Percentiles rank a stretch among this genome's conserved stretches.
Evolutionary conservation across 1,139 yeast genomes (phyloP).

Genomic region (Kurtzmaniella quercitrusa): DNA sequence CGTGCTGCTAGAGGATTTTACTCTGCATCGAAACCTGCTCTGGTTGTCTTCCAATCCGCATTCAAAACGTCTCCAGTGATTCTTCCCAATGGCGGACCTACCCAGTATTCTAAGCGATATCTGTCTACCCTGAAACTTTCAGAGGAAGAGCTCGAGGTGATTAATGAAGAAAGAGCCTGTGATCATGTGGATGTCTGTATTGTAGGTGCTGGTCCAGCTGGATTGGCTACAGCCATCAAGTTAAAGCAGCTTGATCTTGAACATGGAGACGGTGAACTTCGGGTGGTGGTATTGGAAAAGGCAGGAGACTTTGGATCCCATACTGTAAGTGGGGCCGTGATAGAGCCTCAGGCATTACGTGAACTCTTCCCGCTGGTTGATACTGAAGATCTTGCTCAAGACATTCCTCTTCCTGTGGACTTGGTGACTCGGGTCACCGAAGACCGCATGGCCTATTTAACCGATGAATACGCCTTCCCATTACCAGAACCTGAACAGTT

Average conservation of each 20-base stretch:
- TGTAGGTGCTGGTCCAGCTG: slow-evolving; percentile 98
- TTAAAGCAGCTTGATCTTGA: slow-evolving; percentile 79
- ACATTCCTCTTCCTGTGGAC: slow-evolving; percentile 73
- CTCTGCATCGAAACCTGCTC: neutral
- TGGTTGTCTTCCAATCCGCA: neutral
- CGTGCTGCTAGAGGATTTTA: neutral
- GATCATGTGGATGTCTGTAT: slow-evolving; percentile 91
- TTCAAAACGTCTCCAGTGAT: neutral
- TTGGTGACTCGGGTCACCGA: slow-evolving; percentile 67
- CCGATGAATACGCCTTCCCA: slow-evolving; percentile 54
- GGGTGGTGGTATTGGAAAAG: slow-evolving; percentile 88
- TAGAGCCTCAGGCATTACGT: slow-evolving; percentile 81
- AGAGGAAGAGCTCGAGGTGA: slow-evolving; percentile 41
- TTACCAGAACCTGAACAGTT: slow-evolving; percentile 94
- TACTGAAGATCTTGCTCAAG: slow-evolving; percentile 46
- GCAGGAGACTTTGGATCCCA: slow-evolving; percentile 92
- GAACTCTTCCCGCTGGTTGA: slow-evolving; percentile 83
- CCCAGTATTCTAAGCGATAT: neutral
- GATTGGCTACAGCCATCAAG: slow-evolving; percentile 87
- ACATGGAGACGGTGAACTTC: slow-evolving; percentile 59
- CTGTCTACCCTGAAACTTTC: slow-evolving; percentile 7
- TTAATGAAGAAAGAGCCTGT: slow-evolving; percentile 64
- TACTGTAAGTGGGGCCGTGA: slow-evolving; percentile 87
- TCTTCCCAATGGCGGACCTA: neutral
- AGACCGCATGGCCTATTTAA: slow-evolving; percentile 67